Conservation (phyloP, 495 filamentous ascomycete species). For the Geoglossum glabrum region DNA sequence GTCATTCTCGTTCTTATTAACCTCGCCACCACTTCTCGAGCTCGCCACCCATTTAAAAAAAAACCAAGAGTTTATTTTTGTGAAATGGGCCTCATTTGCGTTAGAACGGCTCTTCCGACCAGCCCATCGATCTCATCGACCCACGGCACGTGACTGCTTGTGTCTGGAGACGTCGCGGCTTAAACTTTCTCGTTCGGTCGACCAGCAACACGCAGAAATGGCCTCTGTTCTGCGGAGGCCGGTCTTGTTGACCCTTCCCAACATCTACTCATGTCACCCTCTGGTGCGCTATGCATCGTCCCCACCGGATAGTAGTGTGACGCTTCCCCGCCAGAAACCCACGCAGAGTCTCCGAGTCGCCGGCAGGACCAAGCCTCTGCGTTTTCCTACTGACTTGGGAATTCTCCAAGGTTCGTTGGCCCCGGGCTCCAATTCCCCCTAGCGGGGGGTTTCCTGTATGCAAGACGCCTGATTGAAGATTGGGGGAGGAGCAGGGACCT, state of each 20-base stretch:
- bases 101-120: too few species aligned
- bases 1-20: not conserved
- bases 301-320: not conserved
- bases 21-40: not conserved
- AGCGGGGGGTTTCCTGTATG: too few species aligned
- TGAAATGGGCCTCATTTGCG: too few species aligned
- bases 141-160: too few species aligned
- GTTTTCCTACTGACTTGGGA: constrained; percentile 31
- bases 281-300: not conserved
- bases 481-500: constrained; percentile 27
- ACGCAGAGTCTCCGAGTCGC: constrained; percentile 24
- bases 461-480: not conserved
- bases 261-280: not conserved
- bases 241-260: not conserved
- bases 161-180: too few species aligned
- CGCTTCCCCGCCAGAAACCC: constrained; percentile 7
- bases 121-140: too few species aligned
- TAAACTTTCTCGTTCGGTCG: too few species aligned
- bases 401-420: constrained; percentile 15
- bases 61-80: too few species aligned
- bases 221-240: not conserved
- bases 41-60: too few species aligned
- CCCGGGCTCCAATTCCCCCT: too few species aligned
- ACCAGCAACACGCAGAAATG: too few species aligned
- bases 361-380: constrained; percentile 10